Evolutionary conservation across 2,329 filamentous ascomycete genomes (phyloP).

Genomic region (Alternaria ethzedia): DNA sequence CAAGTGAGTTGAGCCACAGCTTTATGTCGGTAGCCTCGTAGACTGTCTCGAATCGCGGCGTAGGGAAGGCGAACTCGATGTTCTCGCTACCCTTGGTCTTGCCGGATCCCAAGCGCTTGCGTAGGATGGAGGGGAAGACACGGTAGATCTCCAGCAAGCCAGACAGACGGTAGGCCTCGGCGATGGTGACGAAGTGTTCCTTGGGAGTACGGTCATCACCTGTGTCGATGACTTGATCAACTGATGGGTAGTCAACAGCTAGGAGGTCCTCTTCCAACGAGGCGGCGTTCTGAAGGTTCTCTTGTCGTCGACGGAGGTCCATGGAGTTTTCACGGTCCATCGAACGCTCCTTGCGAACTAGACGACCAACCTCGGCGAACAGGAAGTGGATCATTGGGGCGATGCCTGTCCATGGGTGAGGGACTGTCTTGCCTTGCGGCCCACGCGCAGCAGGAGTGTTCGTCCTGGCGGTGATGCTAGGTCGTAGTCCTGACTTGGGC

Average conservation of each 20-base stretch:
- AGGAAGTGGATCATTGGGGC: constrained; percentile 54
- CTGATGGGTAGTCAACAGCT: constrained; percentile 54
- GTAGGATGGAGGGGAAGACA: constrained; percentile 59
- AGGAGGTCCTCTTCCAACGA: constrained; percentile 58
- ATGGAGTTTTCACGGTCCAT: constrained; percentile 34
- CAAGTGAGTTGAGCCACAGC: constrained; percentile 58
- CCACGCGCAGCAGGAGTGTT: constrained; percentile 30
- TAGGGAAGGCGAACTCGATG: constrained; percentile 41
- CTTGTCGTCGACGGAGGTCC: constrained; percentile 39
- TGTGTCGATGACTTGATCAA: constrained; percentile 57
- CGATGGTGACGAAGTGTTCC: constrained; percentile 60
- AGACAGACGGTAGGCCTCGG: constrained; percentile 60
- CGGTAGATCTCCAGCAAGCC: constrained; percentile 63
- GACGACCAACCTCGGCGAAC: constrained; percentile 55
- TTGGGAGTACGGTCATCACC: constrained; percentile 61
- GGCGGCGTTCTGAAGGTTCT: constrained; percentile 47
- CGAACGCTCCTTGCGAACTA: constrained; percentile 49
- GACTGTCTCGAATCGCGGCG: constrained; percentile 40
- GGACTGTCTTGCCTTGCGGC: constrained; percentile 46
- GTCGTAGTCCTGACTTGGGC: constrained; percentile 32
- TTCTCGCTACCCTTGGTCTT: constrained; percentile 28
- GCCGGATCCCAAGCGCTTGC: constrained; percentile 49
- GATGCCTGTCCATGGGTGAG: constrained; percentile 59
- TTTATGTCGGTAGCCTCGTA: constrained; percentile 44
- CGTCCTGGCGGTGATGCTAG: constrained; percentile 28